Conservation (phyloP, 805 yeast genomes). For the Phaffomyces opuntiae region DNA sequence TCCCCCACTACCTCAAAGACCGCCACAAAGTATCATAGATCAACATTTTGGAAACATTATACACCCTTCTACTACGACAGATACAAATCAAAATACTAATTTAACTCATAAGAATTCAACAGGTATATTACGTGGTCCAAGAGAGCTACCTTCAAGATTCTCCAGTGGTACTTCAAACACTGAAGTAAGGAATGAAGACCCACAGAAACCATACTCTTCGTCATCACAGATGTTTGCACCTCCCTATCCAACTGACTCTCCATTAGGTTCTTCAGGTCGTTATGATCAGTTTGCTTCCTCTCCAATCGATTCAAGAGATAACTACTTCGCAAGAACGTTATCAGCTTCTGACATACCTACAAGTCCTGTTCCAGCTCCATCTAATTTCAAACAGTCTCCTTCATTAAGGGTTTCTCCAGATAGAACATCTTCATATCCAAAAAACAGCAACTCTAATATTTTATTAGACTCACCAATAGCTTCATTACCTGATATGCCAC, state of each 20-base stretch:
- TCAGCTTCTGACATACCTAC: background rate
- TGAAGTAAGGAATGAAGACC: background rate
- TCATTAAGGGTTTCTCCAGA: conserved; percentile 6
- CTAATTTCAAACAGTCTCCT: conserved; percentile 3
- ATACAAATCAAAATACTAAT: background rate
- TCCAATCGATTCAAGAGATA: conserved; percentile 5
- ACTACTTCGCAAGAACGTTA: background rate
- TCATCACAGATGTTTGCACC: background rate
- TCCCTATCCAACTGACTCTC: conserved; percentile 4
- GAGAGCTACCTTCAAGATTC: conserved; percentile 16
- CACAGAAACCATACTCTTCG: background rate
- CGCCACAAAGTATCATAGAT: conserved; percentile 17
- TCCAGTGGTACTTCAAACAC: conserved; percentile 1
- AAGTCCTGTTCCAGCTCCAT: background rate
- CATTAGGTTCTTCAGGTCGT: conserved; percentile 1
- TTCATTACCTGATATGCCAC: conserved; percentile 20
- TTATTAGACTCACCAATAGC: conserved; percentile 10
- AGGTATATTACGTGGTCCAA: conserved; percentile 16
- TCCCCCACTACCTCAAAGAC: conserved; percentile 19
- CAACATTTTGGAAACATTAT: conserved; percentile 6
- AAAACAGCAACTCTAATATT: background rate
- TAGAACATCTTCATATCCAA: background rate
- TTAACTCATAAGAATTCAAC: background rate
- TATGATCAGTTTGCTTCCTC: conserved; percentile 7
- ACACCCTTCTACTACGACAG: conserved; percentile 1